phyloP scores from a whole-genome alignment of 306 rosid species.

The Citrullus mucosospermus region DNA sequence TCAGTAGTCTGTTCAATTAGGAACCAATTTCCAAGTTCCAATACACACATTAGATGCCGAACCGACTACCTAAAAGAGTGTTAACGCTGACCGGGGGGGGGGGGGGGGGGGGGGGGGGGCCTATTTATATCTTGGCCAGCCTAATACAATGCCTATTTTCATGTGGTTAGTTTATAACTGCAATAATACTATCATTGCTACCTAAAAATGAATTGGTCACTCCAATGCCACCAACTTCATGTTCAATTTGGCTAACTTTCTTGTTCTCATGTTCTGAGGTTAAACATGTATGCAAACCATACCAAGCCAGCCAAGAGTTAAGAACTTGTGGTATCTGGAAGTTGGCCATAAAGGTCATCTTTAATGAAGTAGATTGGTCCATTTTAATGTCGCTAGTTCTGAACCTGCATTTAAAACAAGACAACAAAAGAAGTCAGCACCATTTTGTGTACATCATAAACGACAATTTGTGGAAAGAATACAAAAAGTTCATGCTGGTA shows the following conservation, averaged over 20 bases:
- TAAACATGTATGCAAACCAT: not conserved
- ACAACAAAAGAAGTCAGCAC: not conserved
- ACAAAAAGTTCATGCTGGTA: not conserved
- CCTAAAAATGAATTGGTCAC: not conserved
- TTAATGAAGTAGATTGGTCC: not conserved
- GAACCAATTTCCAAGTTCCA: not conserved
- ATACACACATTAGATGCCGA: not conserved
- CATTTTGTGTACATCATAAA: not conserved
- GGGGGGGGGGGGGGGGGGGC: not conserved
- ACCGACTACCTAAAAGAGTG: not conserved
- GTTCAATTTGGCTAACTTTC: not conserved
- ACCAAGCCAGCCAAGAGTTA: not conserved
- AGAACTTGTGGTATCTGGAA: constrained; percentile 3
- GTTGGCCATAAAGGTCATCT: not conserved
- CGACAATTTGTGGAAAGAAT: not conserved
- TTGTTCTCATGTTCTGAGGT: not conserved
- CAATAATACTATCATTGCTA: not conserved
- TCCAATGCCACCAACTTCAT: not conserved
- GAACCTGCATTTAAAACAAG: constrained; percentile 7
- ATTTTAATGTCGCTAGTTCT: not conserved
- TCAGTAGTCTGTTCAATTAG: not conserved
- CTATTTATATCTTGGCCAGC: not conserved
- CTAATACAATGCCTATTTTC: not conserved
- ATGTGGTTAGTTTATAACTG: constrained; percentile 9
- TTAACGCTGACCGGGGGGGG: not conserved